These are phyloP conservation scores for Allium sativum DNA, from an alignment of 106 monocot species.

Conservation along the genomic window DNA sequence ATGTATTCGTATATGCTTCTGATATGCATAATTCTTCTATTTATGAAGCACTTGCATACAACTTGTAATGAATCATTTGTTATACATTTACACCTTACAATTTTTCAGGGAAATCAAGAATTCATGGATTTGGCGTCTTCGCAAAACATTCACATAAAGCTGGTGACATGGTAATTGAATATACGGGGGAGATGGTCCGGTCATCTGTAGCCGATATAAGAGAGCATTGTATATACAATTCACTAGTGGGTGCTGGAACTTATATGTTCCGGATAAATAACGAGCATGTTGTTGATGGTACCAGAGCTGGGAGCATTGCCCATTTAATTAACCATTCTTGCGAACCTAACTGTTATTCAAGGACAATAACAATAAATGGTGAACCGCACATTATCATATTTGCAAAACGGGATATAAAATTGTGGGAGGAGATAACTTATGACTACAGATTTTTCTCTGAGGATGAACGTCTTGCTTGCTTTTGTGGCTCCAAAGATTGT, in stretches of 20 bases:
- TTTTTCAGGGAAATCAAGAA: constrained; percentile 83
- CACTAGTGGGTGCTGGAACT: constrained; percentile 97
- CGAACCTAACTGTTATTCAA: constrained; percentile 98
- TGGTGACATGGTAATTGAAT: constrained; percentile 99
- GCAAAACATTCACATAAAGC: constrained; percentile 86
- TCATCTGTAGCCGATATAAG: constrained; percentile 88
- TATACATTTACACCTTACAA: background rate
- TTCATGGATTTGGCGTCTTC: constrained; percentile 99
- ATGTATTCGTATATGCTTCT: no score
- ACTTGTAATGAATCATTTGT: background rate
- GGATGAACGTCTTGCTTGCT: constrained; percentile 79
- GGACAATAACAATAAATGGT: constrained; percentile 70
- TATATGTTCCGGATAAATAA: constrained; percentile 98
- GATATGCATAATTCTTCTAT: no score
- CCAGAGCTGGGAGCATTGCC: constrained; percentile 95
- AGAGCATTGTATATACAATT: constrained; percentile 83
- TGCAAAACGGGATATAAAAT: constrained; percentile 89
- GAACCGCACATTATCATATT: constrained; percentile 95
- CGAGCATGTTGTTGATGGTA: constrained; percentile 95
- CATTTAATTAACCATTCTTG: constrained; percentile 98
- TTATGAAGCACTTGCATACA: no score
- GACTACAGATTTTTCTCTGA: constrained; percentile 96
- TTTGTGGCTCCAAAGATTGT: constrained; percentile 85
- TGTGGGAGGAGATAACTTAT: constrained; percentile 92
- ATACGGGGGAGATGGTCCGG: constrained; percentile 87